A percentile compares a stretch with the other conserved stretches of the same genome.
Conservation (phyloP, 2,329 filamentous ascomycete genomes). For the Talaromyces amestolkiae region DNA sequence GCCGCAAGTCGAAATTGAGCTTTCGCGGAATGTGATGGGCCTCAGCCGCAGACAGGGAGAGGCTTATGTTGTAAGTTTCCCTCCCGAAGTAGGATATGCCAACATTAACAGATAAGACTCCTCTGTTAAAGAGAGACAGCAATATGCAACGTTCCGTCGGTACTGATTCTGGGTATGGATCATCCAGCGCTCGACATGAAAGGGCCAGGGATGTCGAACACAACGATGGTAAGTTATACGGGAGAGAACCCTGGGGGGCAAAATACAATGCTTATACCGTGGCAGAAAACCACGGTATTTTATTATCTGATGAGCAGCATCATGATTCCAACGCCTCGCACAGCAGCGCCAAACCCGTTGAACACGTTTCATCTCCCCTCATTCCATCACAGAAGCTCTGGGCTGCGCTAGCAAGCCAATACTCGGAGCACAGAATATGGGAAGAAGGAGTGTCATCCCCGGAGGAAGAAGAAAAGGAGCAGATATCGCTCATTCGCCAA, state of each 20-base stretch:
- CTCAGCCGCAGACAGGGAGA: neutral
- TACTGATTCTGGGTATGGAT: neutral
- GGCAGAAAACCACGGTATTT: neutral
- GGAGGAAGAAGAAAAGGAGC: too few relatives aligned
- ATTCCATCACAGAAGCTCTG: neutral
- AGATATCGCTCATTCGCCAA: neutral
- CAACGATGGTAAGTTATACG: neutral
- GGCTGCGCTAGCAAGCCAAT: neutral
- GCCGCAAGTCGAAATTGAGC: neutral
- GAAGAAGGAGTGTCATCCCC: neutral
- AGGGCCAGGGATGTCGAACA: neutral
- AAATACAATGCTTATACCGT: neutral
- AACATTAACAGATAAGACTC: neutral
- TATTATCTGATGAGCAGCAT: neutral
- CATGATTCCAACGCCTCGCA: neutral
- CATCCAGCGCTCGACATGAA: neutral
- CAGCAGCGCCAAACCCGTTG: neutral
- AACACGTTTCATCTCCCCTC: neutral
- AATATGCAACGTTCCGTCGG: neutral
- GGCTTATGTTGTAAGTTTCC: neutral
- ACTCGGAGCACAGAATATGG: neutral
- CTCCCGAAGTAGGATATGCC: neutral
- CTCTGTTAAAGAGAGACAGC: neutral
- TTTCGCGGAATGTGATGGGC: neutral
- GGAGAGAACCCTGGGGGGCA: neutral